Percentiles rank a stretch among this genome's conserved stretches.
These are phyloP conservation scores for Nephelium lappaceum DNA, from an alignment of 345 rosid genomes.

Conservation along the genomic window DNA sequence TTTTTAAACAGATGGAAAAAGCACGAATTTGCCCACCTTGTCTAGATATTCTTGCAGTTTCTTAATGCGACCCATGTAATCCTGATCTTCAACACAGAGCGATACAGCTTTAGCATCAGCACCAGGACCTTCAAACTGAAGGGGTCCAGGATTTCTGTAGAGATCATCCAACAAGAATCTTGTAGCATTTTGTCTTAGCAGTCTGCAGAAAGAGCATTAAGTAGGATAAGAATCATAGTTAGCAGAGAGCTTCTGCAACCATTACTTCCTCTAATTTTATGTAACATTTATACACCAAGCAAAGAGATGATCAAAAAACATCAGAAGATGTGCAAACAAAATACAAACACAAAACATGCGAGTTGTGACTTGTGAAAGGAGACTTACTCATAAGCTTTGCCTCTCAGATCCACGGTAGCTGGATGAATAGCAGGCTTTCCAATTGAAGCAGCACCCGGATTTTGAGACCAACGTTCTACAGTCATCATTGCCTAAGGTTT, in stretches of 20 bases:
- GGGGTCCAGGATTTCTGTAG: slow-evolving; percentile 98
- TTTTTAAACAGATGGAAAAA: not conserved
- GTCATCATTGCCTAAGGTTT: slow-evolving; percentile 86
- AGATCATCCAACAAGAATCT: slow-evolving; percentile 85
- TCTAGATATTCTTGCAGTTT: slow-evolving; percentile 85
- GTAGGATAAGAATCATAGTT: not conserved
- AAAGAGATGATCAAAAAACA: not conserved
- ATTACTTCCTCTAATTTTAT: not conserved
- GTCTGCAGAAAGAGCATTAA: slow-evolving; percentile 46
- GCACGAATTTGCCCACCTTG: slow-evolving; percentile 46
- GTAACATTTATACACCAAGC: not conserved
- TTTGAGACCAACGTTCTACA: slow-evolving; percentile 88
- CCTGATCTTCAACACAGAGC: slow-evolving; percentile 94
- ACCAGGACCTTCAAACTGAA: slow-evolving; percentile 97
- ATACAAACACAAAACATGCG: not conserved
- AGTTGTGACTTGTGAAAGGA: not conserved
- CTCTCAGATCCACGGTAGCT: slow-evolving; percentile 90
- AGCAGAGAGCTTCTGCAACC: not conserved
- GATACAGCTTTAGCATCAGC: slow-evolving; percentile 85
- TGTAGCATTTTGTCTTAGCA: slow-evolving; percentile 71
- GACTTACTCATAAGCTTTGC: slow-evolving; percentile 96
- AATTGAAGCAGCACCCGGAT: slow-evolving; percentile 65
- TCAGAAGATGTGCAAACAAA: not conserved
- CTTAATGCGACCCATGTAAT: slow-evolving; percentile 99
- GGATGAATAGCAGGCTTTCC: slow-evolving; percentile 98